Conservation (phyloP, 2,329 filamentous ascomycete genomes). For the Cladophialophora bantiana region DNA sequence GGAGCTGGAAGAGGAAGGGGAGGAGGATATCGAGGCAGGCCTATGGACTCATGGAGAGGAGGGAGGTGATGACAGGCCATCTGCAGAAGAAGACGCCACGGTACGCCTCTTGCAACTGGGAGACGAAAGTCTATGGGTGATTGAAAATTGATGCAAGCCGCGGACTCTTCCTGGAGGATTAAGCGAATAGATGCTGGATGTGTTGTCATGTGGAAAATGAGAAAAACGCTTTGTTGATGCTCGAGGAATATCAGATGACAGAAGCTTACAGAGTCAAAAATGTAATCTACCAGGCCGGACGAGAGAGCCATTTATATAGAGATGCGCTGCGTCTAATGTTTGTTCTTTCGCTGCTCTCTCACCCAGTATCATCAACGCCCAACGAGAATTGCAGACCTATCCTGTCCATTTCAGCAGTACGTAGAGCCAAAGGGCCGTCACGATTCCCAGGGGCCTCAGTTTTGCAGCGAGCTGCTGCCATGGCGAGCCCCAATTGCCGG, state of each 20-base stretch:
- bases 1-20: conserved; percentile 40
- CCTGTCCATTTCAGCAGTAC: too few relatives aligned
- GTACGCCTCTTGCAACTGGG: neutral
- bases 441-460: too few relatives aligned
- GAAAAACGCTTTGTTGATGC: neutral
- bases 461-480: too few relatives aligned
- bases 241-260: neutral
- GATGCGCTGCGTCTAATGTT: too few relatives aligned
- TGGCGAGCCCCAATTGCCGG: too few relatives aligned
- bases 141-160: neutral
- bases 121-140: neutral
- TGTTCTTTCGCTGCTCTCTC: too few relatives aligned
- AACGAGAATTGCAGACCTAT: too few relatives aligned
- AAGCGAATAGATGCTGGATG: neutral
- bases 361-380: too few relatives aligned
- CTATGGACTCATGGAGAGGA: conserved; percentile 31
- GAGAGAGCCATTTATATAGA: too few relatives aligned
- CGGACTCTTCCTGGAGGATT: neutral
- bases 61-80: conserved; percentile 10
- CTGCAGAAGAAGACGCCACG: neutral
- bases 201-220: neutral
- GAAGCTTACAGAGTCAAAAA: neutral
- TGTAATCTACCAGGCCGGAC: too few relatives aligned
- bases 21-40: conserved; percentile 19
- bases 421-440: too few relatives aligned